Base-by-base conservation (phyloP, 2,329 filamentous ascomycete species). In the Graphiopsis chlorocephala region DNA sequence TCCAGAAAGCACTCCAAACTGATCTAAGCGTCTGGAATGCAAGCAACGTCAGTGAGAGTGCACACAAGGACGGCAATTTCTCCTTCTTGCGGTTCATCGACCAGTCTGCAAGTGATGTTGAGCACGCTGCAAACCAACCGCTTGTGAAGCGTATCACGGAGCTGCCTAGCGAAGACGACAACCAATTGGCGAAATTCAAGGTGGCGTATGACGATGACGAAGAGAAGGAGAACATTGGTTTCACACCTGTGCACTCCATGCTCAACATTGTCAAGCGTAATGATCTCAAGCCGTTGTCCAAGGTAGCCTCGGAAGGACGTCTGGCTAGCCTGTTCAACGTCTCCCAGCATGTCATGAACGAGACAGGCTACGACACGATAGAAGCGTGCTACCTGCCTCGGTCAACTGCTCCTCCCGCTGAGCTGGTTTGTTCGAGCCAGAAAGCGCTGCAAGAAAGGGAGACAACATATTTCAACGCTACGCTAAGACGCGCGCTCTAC, bases 71-170 rank as follows among this genome's bases (percentile, higher is more conserved):
- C 58, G 85, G 87, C 15, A 85, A 88, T 1, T 98, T 98, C 77
- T 94, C 93, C 0, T 99, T 93, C 88, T 83, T 98, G 65, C 88
- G 93, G 4, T 97, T 99, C 72, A 86, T 90, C 3, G 92, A 97
- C 71, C 82, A 85, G 0, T 95, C 92, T 15, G 81, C 88, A 1
- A 83, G 84, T 11, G 93, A 98, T 68, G 88, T 87, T 1, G 90
- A 89, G 65, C 82, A 84, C 63, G 85, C 88, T 33, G 90, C 90
- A 4, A 90, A 88, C 70, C 82, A 84, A 61, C 88, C 89, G 66
- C 70, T 96, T 1, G 91, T 96, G 70, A 83, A 90, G 62, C 90
- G 93, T 45, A 90, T 92, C 3, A 79, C 89, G 1, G 84, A 87
- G 59, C 82, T 90, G 56, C 75, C 76, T 1, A 61, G 74, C 75